Base-by-base conservation (phyloP, 2,329 filamentous ascomycete genomes). In the Microsporum ferrugineum region DNA sequence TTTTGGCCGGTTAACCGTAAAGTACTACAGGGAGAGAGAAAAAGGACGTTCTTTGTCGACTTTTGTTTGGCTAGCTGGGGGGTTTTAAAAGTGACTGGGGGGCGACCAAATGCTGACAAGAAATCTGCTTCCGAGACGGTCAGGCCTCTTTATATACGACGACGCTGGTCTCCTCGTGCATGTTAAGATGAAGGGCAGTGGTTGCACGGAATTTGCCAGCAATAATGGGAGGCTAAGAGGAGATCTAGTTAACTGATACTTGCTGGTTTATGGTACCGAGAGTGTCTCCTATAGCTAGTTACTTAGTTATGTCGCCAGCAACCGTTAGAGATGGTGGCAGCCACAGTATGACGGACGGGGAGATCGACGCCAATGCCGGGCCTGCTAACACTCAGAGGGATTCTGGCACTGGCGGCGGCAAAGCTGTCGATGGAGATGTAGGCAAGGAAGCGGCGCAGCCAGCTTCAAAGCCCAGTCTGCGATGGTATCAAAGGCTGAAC, bases 401-500 rank as follows among this genome's bases (percentile, higher is more conserved):
- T 17, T 56, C 53, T 29, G 53, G 17, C 1, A 5, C 45, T 23
- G 51, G 55, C 10, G 5, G 38, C 10, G 38, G 36, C 34, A 41
- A 53, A 4, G 39, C 36, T 12, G 41, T 29, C 5, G 43, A 63
- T 53, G 27, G 49, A 3, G 47, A 62, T 43, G 31, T 43, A 7
- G 29, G 56, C 7, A 47, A 57, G 43, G 57, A 34, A 38, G 27
- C 27, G 45, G 53, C 17, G 17, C 17, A 51, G 8, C 12, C 56
- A 49, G 39, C 14, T 8, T 36, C 56, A n/a, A 60, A 31, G 58
- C 60, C 56, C n/a, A 61, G 33, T 29, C 34, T 58, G 36, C 66
- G 64, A 69, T 78, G 76, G 77, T 70, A 75, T 65, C 68, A 68
- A 60, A 71, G 66, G 49, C 63, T 78, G 57, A 78, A 79, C 61